Percentiles rank a stretch among this genome's conserved stretches.
Conservation (phyloP, 129 eudicot species). For the Silybum marianum region DNA sequence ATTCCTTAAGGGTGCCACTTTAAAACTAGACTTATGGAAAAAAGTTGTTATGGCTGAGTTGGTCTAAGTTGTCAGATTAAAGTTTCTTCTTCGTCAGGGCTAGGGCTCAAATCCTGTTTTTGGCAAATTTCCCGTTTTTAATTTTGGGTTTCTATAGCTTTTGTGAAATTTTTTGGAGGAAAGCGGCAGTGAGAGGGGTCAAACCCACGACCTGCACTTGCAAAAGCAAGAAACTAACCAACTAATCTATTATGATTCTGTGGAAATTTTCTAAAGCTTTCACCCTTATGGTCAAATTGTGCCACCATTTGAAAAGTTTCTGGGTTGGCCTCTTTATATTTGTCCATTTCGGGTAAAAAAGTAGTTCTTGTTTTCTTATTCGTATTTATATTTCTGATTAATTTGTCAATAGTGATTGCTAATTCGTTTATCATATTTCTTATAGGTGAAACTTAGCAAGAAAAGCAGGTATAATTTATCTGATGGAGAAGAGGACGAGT, state of each 20-base stretch:
- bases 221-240: neutral
- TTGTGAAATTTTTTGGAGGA: neutral
- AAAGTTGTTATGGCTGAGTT: neutral
- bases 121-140: neutral
- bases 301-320: neutral
- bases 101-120: neutral
- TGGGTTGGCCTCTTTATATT: neutral
- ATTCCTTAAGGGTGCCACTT: neutral
- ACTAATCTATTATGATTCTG: neutral
- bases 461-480: slow-evolving; percentile 81
- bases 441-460: slow-evolving; percentile 65
- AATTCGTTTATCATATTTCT: neutral
- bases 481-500: slow-evolving; percentile 92
- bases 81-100: neutral
- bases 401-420: neutral
- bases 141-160: neutral
- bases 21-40: neutral
- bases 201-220: neutral
- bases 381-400: neutral
- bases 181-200: neutral
- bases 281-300: neutral
- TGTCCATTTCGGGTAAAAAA: neutral
- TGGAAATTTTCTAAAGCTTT: neutral
- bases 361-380: neutral
- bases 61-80: neutral